Percentiles rank a stretch among this genome's conserved stretches.
phyloP scores from a whole-genome alignment of 768 basidiomycete species.

The Melanogaster broomeanus region DNA sequence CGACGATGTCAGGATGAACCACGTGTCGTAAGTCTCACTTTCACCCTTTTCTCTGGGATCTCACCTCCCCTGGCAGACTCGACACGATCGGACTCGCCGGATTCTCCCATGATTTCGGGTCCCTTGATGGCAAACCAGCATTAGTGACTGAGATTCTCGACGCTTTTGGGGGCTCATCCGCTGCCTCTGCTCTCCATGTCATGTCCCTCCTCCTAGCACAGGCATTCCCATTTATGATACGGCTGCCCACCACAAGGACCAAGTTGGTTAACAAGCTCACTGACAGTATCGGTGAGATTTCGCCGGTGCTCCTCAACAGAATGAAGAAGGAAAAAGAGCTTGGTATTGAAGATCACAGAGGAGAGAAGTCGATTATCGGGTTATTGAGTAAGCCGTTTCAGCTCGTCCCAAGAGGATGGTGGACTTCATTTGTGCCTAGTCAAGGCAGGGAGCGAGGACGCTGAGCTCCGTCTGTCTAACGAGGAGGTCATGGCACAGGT shows the following conservation, averaged over 20 bases:
- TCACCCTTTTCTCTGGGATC: too few relatives aligned
- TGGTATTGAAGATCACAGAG: slow-evolving; percentile 25
- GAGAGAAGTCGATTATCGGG: slow-evolving; percentile 41
- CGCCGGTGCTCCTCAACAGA: slow-evolving; percentile 32
- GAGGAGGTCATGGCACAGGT: slow-evolving; percentile 44
- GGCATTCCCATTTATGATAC: slow-evolving; percentile 32
- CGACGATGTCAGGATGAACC: slow-evolving; percentile 42
- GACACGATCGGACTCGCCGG: slow-evolving; percentile 48
- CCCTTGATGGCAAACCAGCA: slow-evolving; percentile 37
- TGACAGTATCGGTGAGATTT: slow-evolving; percentile 34
- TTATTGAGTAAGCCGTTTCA: slow-evolving; percentile 29
- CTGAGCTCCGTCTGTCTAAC: slow-evolving; percentile 33
- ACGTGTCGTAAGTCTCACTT: slow-evolving; percentile 37
- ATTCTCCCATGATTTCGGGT: slow-evolving; percentile 46
- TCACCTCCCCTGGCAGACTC: slow-evolving; percentile 26
- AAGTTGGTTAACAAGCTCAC: slow-evolving; percentile 28
- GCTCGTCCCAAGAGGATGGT: neutral
- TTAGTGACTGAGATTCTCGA: slow-evolving; percentile 28
- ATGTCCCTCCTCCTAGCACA: slow-evolving; percentile 26
- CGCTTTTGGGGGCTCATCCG: slow-evolving; percentile 16
- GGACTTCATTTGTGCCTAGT: slow-evolving; percentile 24
- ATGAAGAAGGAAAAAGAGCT: slow-evolving; percentile 35
- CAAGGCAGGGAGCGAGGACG: slow-evolving; percentile 33
- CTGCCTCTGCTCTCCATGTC: slow-evolving; percentile 5
- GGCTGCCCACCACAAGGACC: slow-evolving; percentile 32